Evolutionary conservation across 352 stramenopile genomes (phyloP), one percentile per base, ranked within the genome.

Genomic region (Proteromonas lacertae): DNA sequence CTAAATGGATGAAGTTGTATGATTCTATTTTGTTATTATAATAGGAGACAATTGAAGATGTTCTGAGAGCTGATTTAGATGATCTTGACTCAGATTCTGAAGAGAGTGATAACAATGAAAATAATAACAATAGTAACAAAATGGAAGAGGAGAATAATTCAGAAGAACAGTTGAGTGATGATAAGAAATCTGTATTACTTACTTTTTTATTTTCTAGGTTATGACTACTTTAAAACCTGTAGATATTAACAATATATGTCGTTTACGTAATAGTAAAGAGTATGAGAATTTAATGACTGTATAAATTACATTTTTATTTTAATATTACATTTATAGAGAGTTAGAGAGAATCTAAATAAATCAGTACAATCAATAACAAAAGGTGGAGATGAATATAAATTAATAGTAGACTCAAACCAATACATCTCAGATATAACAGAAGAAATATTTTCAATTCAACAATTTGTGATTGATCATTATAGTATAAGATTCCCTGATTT

Each of bases 401-500:
- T 59, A 16, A 48, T 59, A 18, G 40, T 59, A 1, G 37, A 41
- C 1, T 53, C 66, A 25, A 89, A 90, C 47, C 59, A 79, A 40
- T 44, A 87, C 18, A 76, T 88, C 57, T 38, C 46, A 34, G 46
- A 87, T 44, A 82, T 92, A 31, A 69, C 89, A 44, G 69, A 86
- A 46, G 72, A 92, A 47, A 75, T 89, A 40, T 53, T 60, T 22
- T 57, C 65, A 17, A 62, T 84, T 30, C 66, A 90, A 42, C 66
- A 65, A 17, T 83, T 81, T 42, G 61, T 89, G 25, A 56, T 65
- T 2, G 70, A 88, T 29, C 44, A 78, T 5, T 92, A 91, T 53
- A 51, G 55, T n/a, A 56, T 53, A 16, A 84, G 86, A 44, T 90
- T 92, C 42, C 71, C 76, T 0, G 76, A 90, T 40, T 62, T 92